phyloP scores from a whole-genome alignment of 2,329 filamentous ascomycete species.

The Pseudocercospora ulei region DNA sequence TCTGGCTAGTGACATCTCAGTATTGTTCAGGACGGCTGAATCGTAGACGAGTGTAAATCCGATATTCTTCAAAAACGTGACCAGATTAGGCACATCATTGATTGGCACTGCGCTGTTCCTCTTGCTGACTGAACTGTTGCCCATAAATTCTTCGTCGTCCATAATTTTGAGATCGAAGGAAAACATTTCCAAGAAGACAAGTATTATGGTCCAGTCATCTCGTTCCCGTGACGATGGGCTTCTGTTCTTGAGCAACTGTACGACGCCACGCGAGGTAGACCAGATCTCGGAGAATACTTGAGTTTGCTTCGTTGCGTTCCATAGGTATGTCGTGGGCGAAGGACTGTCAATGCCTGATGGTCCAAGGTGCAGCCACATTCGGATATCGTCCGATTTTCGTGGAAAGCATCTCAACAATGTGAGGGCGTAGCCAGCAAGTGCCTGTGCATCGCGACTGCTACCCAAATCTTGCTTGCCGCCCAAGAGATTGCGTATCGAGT shows the following conservation, averaged over 20 bases:
- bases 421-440: slow-evolving; percentile 76
- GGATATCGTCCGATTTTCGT: slow-evolving; percentile 69
- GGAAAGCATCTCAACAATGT: slow-evolving; percentile 81
- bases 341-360: slow-evolving; percentile 34
- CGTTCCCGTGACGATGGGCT: slow-evolving; percentile 29
- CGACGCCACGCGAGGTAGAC: slow-evolving; percentile 49
- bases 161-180: slow-evolving; percentile 85
- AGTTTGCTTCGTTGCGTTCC: slow-evolving; percentile 56
- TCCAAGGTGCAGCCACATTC: slow-evolving; percentile 85
- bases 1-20: slow-evolving; percentile 10
- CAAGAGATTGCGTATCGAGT: slow-evolving; percentile 52
- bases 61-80: slow-evolving; percentile 78
- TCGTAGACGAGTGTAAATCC: slow-evolving; percentile 85
- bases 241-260: slow-evolving; percentile 45
- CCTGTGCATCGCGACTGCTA: slow-evolving; percentile 51
- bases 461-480: slow-evolving; percentile 26
- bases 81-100: slow-evolving; percentile 61
- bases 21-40: slow-evolving; percentile 47
- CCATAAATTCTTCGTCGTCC: slow-evolving; percentile 83
- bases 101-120: slow-evolving; percentile 60
- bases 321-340: slow-evolving; percentile 74
- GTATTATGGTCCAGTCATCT: slow-evolving; percentile 76
- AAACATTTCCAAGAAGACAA: slow-evolving; percentile 89
- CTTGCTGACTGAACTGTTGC: slow-evolving; percentile 30
- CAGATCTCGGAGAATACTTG: slow-evolving; percentile 50